Evolutionary conservation across 2,329 filamentous ascomycete genomes (phyloP).

Genomic region (Arthrocladium fulminans): DNA sequence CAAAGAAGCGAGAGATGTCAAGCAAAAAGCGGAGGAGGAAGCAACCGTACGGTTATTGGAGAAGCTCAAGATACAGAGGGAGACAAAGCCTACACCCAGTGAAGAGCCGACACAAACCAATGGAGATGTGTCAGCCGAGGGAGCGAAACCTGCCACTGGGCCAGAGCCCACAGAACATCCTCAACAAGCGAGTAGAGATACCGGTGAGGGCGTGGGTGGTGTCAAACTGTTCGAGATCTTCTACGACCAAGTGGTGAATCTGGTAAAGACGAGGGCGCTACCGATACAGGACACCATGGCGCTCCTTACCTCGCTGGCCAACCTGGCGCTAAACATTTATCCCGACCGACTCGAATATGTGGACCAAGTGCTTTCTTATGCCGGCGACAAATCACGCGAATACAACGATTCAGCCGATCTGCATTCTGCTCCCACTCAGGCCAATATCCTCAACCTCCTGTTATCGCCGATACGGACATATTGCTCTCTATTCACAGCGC

Average conservation of each 20-base stretch:
- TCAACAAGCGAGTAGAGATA: conserved; percentile 27
- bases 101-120: conserved; percentile 22
- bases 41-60: conserved; percentile 71
- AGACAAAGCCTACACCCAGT: conserved; percentile 24
- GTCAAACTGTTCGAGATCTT: conserved; percentile 95
- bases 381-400: conserved; percentile 74
- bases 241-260: conserved; percentile 87
- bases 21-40: conserved; percentile 72
- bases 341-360: conserved; percentile 75
- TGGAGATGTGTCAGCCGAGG: conserved; percentile 27
- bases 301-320: conserved; percentile 83
- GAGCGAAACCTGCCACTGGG: conserved; percentile 18
- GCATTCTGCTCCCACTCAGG: conserved; percentile 77
- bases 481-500: conserved; percentile 87
- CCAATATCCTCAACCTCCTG: conserved; percentile 81
- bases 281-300: conserved; percentile 93
- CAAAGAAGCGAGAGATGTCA: conserved; percentile 54
- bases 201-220: conserved; percentile 42
- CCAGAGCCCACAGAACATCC: conserved; percentile 24
- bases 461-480: conserved; percentile 85
- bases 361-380: conserved; percentile 85
- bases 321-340: conserved; percentile 92
- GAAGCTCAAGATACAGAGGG: conserved; percentile 56
- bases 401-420: conserved; percentile 92
- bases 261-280: conserved; percentile 83